phyloP scores from a whole-genome alignment of 2,329 filamentous ascomycete species.

The Pseudocercospora musae region DNA sequence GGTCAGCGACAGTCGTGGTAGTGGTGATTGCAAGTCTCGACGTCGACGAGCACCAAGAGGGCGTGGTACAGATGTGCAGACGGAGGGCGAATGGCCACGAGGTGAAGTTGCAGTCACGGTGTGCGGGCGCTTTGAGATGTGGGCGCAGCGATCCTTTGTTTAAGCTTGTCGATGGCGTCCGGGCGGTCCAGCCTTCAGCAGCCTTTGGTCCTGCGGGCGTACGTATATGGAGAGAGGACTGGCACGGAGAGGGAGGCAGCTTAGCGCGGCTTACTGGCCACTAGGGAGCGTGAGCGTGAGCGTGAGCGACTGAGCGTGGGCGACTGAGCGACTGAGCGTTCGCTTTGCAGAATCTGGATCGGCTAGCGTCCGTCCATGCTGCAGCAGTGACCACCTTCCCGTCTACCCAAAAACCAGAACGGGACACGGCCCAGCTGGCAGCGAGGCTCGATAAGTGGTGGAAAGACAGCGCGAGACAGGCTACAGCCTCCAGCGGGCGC shows the following conservation, averaged over 20 bases:
- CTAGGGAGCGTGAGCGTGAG: conserved; percentile 23
- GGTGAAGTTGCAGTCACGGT: conserved; percentile 26
- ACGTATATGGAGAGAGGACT: conserved; percentile 30
- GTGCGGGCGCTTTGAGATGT: conserved; percentile 29
- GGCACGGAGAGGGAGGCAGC: conserved; percentile 20
- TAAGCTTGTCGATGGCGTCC: conserved; percentile 47
- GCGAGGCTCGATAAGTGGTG: background rate
- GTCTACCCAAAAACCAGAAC: conserved; percentile 4
- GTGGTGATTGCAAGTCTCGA: background rate
- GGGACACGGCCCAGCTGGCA: conserved; percentile 2
- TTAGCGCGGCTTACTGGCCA: conserved; percentile 29
- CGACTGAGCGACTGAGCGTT: too few species aligned
- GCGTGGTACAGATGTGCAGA: background rate
- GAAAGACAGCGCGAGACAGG: conserved; percentile 1
- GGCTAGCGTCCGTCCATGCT: conserved; percentile 25
- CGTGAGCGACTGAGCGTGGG: too few species aligned
- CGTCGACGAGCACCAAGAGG: background rate
- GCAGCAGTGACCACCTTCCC: conserved; percentile 26
- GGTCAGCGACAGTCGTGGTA: background rate
- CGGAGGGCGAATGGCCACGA: conserved; percentile 14
- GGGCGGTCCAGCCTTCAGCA: conserved; percentile 46
- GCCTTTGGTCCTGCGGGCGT: conserved; percentile 26
- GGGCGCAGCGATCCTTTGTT: conserved; percentile 51
- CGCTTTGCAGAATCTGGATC: conserved; percentile 29
- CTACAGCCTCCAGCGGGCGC: too few species aligned